These are phyloP conservation scores for Talaromyces sp. DNA, from an alignment of 2,329 filamentous ascomycete genomes.

Conservation along the genomic window DNA sequence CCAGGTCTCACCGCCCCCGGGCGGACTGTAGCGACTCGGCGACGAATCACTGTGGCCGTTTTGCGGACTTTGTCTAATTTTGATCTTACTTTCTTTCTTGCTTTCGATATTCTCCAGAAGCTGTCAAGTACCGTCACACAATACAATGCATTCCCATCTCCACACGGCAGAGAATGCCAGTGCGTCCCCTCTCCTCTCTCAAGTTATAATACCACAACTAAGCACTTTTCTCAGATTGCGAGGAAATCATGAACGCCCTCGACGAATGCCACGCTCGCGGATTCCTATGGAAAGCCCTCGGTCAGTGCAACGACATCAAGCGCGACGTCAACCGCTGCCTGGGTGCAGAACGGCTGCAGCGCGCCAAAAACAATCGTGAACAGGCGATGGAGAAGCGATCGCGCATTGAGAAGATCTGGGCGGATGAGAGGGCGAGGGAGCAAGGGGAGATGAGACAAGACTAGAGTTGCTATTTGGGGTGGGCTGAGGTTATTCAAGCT, in stretches of 20 bases:
- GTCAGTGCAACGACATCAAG: slow-evolving; percentile 86
- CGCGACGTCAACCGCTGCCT: slow-evolving; percentile 78
- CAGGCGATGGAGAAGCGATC: slow-evolving; percentile 63
- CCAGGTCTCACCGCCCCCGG: not conserved
- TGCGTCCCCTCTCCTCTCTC: slow-evolving; percentile 38
- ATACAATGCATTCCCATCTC: slow-evolving; percentile 98
- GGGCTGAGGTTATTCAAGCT: not conserved
- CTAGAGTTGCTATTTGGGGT: not conserved
- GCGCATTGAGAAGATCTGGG: slow-evolving; percentile 71
- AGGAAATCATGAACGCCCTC: slow-evolving; percentile 86
- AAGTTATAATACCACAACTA: not conserved
- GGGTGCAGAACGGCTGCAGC: slow-evolving; percentile 69
- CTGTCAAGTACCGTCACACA: slow-evolving; percentile 18
- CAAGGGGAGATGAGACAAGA: slow-evolving; percentile 7
- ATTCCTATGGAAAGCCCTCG: slow-evolving; percentile 85
- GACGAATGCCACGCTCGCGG: slow-evolving; percentile 92
- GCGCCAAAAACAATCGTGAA: slow-evolving; percentile 70
- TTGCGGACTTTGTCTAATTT: not conserved
- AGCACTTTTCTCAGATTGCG: slow-evolving; percentile 64
- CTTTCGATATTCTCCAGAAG: not conserved
- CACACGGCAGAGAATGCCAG: slow-evolving; percentile 88
- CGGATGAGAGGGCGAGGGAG: slow-evolving; percentile 45
- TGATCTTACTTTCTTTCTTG: not conserved
- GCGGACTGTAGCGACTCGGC: not conserved
- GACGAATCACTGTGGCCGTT: not conserved